Conservation (phyloP, 2,329 filamentous ascomycete species). For the Trichoderma breve region DNA sequence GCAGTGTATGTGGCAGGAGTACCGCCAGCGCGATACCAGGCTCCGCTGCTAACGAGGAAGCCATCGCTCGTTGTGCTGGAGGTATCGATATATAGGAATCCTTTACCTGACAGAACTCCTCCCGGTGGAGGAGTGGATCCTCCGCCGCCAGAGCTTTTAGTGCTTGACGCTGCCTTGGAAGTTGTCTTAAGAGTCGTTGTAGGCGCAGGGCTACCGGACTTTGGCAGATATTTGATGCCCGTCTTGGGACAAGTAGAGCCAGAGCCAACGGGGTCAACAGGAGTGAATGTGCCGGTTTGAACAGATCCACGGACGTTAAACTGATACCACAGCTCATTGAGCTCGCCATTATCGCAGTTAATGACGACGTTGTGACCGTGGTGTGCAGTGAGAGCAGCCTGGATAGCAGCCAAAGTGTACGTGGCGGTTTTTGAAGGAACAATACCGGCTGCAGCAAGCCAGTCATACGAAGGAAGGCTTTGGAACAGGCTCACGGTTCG, state of each 20-base stretch:
- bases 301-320: constrained; percentile 59
- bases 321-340: constrained; percentile 60
- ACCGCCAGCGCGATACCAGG: constrained; percentile 9
- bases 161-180: background rate
- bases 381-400: constrained; percentile 52
- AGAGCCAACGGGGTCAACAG: constrained; percentile 53
- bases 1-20: constrained; percentile 8
- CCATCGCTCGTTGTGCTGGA: background rate
- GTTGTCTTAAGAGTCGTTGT: background rate
- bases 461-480: constrained; percentile 62
- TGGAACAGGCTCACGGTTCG: constrained; percentile 65
- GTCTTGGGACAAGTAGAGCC: constrained; percentile 62
- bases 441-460: constrained; percentile 60
- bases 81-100: background rate
- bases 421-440: constrained; percentile 51
- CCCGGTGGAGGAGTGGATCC: background rate
- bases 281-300: constrained; percentile 58
- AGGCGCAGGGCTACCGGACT: background rate
- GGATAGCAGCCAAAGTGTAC: constrained; percentile 58
- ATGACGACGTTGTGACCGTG: constrained; percentile 59
- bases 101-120: background rate
- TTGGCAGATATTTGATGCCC: constrained; percentile 56
- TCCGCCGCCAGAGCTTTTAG: background rate
- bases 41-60: background rate
- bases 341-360: constrained; percentile 47